Base-by-base conservation (phyloP, 805 yeast species). In the Cyberlindnera mycetangii region DNA sequence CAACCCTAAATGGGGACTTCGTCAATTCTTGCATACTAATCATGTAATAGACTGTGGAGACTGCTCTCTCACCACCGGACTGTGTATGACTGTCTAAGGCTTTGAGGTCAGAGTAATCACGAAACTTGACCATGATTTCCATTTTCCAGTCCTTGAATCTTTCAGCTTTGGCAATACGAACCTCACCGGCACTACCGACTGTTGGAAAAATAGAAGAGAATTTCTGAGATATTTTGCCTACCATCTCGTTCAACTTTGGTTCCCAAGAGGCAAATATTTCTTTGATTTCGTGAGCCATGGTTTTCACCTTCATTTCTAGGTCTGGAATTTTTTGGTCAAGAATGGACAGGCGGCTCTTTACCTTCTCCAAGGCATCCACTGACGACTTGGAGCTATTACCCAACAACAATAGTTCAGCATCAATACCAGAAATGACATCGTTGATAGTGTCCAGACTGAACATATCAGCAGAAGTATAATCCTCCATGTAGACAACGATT, bases 41-140 rank as follows among this genome's bases (percentile, higher is more conserved):
- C 59, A 93, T 76, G 61, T 85, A 93, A 41, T 90, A 77, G 2
- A 92, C 92, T 0, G 98, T 93, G 0, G 97, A 83, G 0, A 93
- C 96, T 1, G 98, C 95, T 58, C 96, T 78, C 64, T 93, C 99
- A 40, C 99, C 99, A 45, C 99, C 99, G 1, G 97, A 88, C 62
- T 93, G 99, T 3, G 92, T 79, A 46, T 85, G 89, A n/a, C 88
- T 79, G 56, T 88, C 90, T 39, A 93, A 71, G 16, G 78, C 76
- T 50, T 81, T 81, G 47, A 85, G 62, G n/a, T 74, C 80, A 14
- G 89, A 80, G 38, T 74, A 78, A 52, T 85, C 89, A 58, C 99
- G 75, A 62, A 93, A 93, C 50, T 88, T 81, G 8, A 93, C 98
- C 62, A 80, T 61, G 35, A 95, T 87, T 48, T 86, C 85, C 40